Percentiles rank a stretch among this genome's conserved stretches.
phyloP scores from a whole-genome alignment of 148 eudicot species.

The Hydrangea macrophylla region DNA sequence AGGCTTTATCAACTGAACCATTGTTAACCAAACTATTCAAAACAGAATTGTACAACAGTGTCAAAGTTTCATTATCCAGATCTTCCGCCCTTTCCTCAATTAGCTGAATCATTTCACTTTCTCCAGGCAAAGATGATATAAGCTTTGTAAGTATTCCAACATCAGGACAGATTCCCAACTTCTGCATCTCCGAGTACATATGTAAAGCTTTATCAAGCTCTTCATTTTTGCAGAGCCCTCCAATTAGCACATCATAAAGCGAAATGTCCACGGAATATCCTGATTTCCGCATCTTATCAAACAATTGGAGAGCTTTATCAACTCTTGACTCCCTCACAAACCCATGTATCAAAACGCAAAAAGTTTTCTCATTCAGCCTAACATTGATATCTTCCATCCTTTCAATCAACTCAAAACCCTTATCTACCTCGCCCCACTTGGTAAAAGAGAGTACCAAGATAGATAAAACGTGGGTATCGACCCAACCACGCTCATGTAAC shows the following conservation, averaged over 20 bases:
- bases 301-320: constrained; percentile 52
- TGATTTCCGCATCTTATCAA: constrained; percentile 43
- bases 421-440: constrained; percentile 62
- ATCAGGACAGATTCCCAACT: constrained; percentile 51
- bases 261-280: constrained; percentile 48
- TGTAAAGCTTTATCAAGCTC: constrained; percentile 40
- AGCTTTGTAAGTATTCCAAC: constrained; percentile 39
- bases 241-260: constrained; percentile 57
- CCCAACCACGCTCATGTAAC: constrained; percentile 47
- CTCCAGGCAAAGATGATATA: constrained; percentile 37
- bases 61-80: constrained; percentile 24
- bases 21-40: constrained; percentile 42
- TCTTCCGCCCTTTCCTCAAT: constrained; percentile 29
- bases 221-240: constrained; percentile 44
- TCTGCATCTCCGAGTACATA: constrained; percentile 44
- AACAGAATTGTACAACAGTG: constrained; percentile 36
- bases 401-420: constrained; percentile 54
- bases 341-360: constrained; percentile 59
- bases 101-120: constrained; percentile 33
- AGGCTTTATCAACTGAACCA: constrained; percentile 45
- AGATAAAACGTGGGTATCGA: constrained; percentile 46
- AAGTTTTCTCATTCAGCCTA: constrained; percentile 58
- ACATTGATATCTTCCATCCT: constrained; percentile 43
- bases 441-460: constrained; percentile 51
- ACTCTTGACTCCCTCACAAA: constrained; percentile 46